phyloP scores from a whole-genome alignment of 2,329 filamentous ascomycete genomes.

The Chrysoporthe puriensis region DNA sequence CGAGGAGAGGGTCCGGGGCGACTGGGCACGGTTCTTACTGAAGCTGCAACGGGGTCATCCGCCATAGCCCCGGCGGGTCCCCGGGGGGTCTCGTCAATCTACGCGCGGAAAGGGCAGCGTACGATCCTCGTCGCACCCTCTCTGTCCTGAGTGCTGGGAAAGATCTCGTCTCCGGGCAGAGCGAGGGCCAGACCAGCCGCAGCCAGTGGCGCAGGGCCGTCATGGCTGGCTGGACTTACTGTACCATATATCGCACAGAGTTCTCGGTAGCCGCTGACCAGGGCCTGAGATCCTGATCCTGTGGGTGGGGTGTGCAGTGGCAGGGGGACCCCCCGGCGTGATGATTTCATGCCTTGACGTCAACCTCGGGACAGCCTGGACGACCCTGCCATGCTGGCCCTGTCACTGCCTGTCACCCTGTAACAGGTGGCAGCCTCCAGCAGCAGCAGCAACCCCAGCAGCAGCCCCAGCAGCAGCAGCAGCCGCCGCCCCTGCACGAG shows the following conservation, averaged over 20 bases:
- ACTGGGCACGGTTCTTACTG: no score
- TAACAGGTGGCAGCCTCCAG: no score
- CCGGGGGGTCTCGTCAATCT: no score
- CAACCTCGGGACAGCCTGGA: slow-evolving; percentile 1
- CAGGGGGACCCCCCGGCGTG: neutral
- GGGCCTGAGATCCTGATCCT: slow-evolving; percentile 3
- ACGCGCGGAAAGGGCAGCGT: no score
- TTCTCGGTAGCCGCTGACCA: neutral
- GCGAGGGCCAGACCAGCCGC: neutral
- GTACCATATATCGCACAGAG: neutral
- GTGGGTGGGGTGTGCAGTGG: neutral
- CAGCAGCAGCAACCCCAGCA: neutral
- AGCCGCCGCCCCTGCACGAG: neutral
- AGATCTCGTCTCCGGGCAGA: neutral
- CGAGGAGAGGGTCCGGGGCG: no score
- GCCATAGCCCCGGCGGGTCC: neutral
- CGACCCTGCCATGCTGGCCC: neutral
- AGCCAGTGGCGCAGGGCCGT: neutral
- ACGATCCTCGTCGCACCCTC: no score
- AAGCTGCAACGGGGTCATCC: neutral
- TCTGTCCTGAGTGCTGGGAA: no score
- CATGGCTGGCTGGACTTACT: neutral
- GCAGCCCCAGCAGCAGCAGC: neutral
- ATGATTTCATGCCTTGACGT: slow-evolving; percentile 10
- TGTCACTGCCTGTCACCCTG: neutral